Evolutionary conservation across 2,329 filamentous ascomycete species (phyloP).

Genomic region (Pseudopithomyces chartarum): DNA sequence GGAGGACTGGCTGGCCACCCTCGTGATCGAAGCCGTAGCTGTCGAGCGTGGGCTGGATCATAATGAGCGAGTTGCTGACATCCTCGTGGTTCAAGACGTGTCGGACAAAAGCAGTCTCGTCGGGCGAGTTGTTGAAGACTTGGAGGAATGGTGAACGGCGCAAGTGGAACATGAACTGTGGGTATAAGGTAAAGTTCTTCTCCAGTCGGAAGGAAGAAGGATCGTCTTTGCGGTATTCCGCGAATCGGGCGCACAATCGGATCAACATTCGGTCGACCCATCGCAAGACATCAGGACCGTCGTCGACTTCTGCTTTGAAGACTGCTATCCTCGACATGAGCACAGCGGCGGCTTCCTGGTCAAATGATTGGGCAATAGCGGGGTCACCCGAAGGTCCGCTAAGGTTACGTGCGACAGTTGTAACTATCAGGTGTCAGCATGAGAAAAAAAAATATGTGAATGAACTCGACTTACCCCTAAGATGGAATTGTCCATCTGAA

Average conservation of each 20-base stretch:
- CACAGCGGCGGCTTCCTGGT: constrained; percentile 96
- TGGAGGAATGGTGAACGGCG: constrained; percentile 96
- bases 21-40: constrained; percentile 98
- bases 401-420: constrained; percentile 87
- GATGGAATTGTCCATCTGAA: constrained; percentile 92
- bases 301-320: constrained; percentile 98
- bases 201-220: constrained; percentile 88
- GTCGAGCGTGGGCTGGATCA: constrained; percentile 98
- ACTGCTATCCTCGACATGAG: constrained; percentile 99
- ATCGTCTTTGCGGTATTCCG: constrained; percentile 97
- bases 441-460: neutral
- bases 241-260: constrained; percentile 91
- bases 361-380: constrained; percentile 93
- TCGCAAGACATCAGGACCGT: constrained; percentile 94
- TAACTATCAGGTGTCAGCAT: constrained; percentile 60
- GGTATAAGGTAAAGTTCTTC: constrained; percentile 99
- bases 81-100: constrained; percentile 98
- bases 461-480: constrained; percentile 57
- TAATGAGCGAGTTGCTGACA: constrained; percentile 93
- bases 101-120: constrained; percentile 98
- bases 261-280: constrained; percentile 99
- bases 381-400: constrained; percentile 94
- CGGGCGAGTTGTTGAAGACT: constrained; percentile 99
- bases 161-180: constrained; percentile 99
- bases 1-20: constrained; percentile 86